A percentile compares a stretch with the other conserved stretches of the same genome.
phyloP scores from a whole-genome alignment of 192 early-diverging fungal genomes.

The Backusella australiensis region DNA sequence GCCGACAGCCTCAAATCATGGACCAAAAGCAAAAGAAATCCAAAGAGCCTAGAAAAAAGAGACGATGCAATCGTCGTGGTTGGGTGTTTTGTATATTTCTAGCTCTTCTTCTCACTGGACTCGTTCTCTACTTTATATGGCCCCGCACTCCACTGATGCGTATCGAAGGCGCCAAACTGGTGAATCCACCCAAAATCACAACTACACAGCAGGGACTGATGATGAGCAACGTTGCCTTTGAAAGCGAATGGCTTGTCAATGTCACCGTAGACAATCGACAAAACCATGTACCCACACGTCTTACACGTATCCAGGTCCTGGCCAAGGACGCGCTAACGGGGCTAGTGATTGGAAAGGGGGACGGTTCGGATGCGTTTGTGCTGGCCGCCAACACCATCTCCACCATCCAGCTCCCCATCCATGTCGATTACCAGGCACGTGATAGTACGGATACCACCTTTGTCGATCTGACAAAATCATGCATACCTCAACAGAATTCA shows the following conservation, averaged over 20 bases:
- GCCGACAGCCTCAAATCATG: background rate
- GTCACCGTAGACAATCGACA: conserved; percentile 25
- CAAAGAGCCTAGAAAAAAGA: background rate
- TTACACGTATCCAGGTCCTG: background rate
- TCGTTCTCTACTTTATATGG: conserved; percentile 12
- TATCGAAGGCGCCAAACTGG: conserved; percentile 1
- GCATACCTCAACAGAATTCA: background rate
- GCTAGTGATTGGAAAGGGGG: conserved; percentile 20
- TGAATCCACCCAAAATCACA: background rate
- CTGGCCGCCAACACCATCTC: conserved; percentile 1
- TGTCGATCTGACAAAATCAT: conserved; percentile 24
- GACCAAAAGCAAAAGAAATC: conserved; percentile 5
- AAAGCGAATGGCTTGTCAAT: conserved; percentile 24
- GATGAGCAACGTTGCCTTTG: conserved; percentile 13
- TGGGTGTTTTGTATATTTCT: conserved; percentile 15
- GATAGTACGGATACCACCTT: conserved; percentile 18
- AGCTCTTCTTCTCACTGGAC: background rate
- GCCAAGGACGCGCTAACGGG: conserved; percentile 22
- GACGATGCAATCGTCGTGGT: background rate
- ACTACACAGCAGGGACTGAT: background rate
- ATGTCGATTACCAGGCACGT: conserved; percentile 20
- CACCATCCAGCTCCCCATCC: conserved; percentile 8
- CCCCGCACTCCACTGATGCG: conserved; percentile 17
- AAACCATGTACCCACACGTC: conserved; percentile 23
- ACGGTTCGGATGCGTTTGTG: background rate